Base-by-base conservation (phyloP, 2,329 filamentous ascomycete genomes). In the Aspergillus sp. region DNA sequence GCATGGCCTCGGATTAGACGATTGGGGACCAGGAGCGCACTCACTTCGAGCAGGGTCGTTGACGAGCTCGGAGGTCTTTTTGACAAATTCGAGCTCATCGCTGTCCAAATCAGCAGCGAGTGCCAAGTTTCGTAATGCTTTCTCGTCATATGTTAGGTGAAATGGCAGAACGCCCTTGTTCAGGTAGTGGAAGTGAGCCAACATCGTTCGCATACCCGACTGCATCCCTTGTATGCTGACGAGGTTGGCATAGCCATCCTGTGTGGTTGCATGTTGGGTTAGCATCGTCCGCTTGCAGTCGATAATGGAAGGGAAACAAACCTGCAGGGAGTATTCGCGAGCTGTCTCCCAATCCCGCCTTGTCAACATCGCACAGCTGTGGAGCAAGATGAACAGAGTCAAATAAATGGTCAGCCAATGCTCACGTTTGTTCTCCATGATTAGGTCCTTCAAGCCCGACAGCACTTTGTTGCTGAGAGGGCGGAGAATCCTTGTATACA, bases 131-230 rank as follows among this genome's bases (percentile, higher is more conserved):
- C 40, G 45, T 35, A 58, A 35, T 33, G 46, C 48, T 39, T 58
- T 55, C n/a, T 58, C 56, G 41, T 58, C 56, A 49, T 58, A 58
- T 11, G 56, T 58, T 17, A 58, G 33, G 37, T 55, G 51, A 15
- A 58, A 58, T 17, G 56, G 56, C 39, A 55, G 44, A 23, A 58
- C 52, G 33, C 56, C 56, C 43, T 55, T 58, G 33, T 58, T 58
- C 27, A 58, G 56, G 46, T 58, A 58, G 56, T 58, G 56, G 27
- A 58, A 58, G 23, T 58, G 56, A 27, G 56, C 56, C 46, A 58
- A 31, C 46, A 54, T 50, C 4, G 50, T 58, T 9, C 23, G 44
- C 56, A 58, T 58, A n/a, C 56, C 56, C 14, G 23, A 37, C 12
- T 58, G 56, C 56, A 58, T 58, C 19, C 31, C 52, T 27, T 55